These are phyloP conservation scores for Trametes polyzona DNA, from an alignment of 1,284 basidiomycete species.

Conservation along the genomic window DNA sequence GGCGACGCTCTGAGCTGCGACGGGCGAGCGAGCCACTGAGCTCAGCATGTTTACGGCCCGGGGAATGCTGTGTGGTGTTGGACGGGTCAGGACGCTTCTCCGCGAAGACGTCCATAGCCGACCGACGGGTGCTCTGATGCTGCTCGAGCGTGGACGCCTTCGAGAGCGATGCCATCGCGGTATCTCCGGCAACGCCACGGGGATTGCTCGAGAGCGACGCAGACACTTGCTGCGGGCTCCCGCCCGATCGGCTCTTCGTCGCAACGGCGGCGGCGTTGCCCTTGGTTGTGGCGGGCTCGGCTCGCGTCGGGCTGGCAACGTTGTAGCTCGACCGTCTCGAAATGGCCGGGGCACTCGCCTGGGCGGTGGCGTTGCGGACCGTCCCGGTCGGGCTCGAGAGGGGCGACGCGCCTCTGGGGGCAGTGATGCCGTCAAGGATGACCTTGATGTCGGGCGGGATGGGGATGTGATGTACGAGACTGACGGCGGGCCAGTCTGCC, in stretches of 20 bases:
- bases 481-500: slow-evolving; percentile 82
- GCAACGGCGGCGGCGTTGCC: slow-evolving; percentile 42
- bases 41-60: slow-evolving; percentile 61
- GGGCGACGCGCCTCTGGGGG: slow-evolving; percentile 30
- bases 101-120: slow-evolving; percentile 45
- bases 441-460: slow-evolving; percentile 73
- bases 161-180: slow-evolving; percentile 37
- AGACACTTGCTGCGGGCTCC: slow-evolving; percentile 51
- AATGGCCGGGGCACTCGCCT: slow-evolving; percentile 41
- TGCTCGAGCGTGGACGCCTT: slow-evolving; percentile 49
- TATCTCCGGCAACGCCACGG: slow-evolving; percentile 43
- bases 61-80: slow-evolving; percentile 49
- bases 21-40: slow-evolving; percentile 51
- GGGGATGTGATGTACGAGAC: slow-evolving; percentile 66
- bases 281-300: slow-evolving; percentile 28
- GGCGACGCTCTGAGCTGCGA: slow-evolving; percentile 48
- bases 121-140: slow-evolving; percentile 47
- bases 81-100: slow-evolving; percentile 50
- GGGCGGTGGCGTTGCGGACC: slow-evolving; percentile 31
- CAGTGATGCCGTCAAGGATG: slow-evolving; percentile 55
- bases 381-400: slow-evolving; percentile 36
- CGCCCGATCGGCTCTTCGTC: slow-evolving; percentile 43
- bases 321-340: slow-evolving; percentile 55
- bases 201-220: slow-evolving; percentile 43
- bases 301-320: slow-evolving; percentile 32